These are phyloP conservation scores for Arabidopsis lyrata DNA, from an alignment of 441 rosid genomes.

Conservation along the genomic window DNA sequence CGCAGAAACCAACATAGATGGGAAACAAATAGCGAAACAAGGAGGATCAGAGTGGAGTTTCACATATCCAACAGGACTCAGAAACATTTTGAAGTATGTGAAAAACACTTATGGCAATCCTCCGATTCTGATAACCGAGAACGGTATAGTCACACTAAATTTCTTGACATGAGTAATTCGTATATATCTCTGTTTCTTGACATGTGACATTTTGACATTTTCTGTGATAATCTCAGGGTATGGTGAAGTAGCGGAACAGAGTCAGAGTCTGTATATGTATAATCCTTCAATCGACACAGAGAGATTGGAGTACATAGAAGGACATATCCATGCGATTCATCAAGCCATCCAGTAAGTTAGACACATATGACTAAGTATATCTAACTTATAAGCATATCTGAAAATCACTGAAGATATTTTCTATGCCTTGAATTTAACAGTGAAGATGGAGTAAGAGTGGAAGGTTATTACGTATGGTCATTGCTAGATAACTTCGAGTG, in stretches of 20 bases:
- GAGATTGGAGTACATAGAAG: slow-evolving; percentile 45
- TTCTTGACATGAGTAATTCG: neutral
- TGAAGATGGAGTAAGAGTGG: slow-evolving; percentile 50
- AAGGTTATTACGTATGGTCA: slow-evolving; percentile 52
- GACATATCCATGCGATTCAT: slow-evolving; percentile 46
- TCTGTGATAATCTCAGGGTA: slow-evolving; percentile 29
- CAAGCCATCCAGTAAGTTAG: slow-evolving; percentile 46
- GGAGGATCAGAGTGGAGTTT: slow-evolving; percentile 49
- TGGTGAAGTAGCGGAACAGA: slow-evolving; percentile 46
- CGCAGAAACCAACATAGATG: slow-evolving; percentile 45
- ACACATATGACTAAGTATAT: neutral
- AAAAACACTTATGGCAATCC: slow-evolving; percentile 43
- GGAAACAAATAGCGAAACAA: slow-evolving; percentile 45
- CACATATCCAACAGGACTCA: slow-evolving; percentile 46
- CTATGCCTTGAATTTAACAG: slow-evolving; percentile 31
- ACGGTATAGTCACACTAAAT: slow-evolving; percentile 30
- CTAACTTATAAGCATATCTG: neutral
- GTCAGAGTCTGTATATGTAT: slow-evolving; percentile 32
- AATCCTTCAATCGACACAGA: slow-evolving; percentile 46
- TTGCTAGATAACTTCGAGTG: slow-evolving; percentile 50
- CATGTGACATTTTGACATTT: neutral
- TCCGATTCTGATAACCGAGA: slow-evolving; percentile 40
- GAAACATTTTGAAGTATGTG: slow-evolving; percentile 43
- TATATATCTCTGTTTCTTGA: neutral
- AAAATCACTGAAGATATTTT: neutral